phyloP scores from a whole-genome alignment of 441 rosid genomes.

The Mallotus japonicus region DNA sequence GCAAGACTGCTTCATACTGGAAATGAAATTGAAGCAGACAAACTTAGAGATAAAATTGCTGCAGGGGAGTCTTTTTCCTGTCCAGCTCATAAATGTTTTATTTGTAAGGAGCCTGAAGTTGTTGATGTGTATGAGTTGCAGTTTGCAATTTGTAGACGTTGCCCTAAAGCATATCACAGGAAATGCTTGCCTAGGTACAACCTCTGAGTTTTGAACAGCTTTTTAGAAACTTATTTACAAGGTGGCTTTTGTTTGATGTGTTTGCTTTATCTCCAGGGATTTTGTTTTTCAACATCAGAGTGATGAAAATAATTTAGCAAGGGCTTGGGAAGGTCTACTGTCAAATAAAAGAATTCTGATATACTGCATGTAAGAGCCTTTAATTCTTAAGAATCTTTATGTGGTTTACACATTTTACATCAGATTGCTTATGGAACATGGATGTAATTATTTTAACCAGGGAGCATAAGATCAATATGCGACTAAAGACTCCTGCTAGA shows the following conservation, averaged over 20 bases:
- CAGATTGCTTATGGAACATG: not conserved
- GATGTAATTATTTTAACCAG: constrained; percentile 35
- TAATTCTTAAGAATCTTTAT: constrained; percentile 3
- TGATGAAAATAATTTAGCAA: constrained; percentile 24
- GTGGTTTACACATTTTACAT: not conserved
- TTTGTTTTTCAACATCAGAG: constrained; percentile 29
- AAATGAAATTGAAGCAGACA: constrained; percentile 37
- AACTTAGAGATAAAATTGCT: constrained; percentile 39
- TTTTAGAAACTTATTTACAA: constrained; percentile 15
- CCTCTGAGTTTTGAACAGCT: constrained; percentile 4
- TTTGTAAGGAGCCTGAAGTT: constrained; percentile 48
- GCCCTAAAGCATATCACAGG: constrained; percentile 71
- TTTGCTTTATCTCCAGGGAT: constrained; percentile 38
- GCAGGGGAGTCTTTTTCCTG: constrained; percentile 56
- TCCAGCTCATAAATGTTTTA: constrained; percentile 59
- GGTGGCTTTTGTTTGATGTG: constrained; percentile 16
- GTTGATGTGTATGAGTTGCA: constrained; percentile 38
- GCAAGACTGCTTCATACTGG: constrained; percentile 45
- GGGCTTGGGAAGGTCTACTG: constrained; percentile 63
- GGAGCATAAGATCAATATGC: constrained; percentile 43
- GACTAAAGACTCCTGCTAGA: constrained; percentile 51
- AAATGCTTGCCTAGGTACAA: constrained; percentile 64
- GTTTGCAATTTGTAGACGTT: constrained; percentile 69
- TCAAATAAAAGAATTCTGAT: constrained; percentile 55
- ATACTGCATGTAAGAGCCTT: constrained; percentile 57